Percentiles rank a stretch among this genome's conserved stretches.
phyloP scores from a whole-genome alignment of 768 basidiomycete genomes.

The Suillus brevipes region DNA sequence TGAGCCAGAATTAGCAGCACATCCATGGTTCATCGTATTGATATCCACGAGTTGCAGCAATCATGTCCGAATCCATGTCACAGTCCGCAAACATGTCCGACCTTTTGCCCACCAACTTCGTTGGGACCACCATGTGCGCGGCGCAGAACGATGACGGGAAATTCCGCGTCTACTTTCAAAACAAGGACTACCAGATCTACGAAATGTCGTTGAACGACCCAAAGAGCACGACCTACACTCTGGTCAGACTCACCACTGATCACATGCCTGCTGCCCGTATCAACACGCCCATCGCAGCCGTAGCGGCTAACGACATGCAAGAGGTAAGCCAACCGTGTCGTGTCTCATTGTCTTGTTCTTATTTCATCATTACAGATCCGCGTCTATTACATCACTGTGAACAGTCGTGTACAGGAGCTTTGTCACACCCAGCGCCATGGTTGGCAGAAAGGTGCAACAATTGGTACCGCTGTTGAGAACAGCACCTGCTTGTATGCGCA shows the following conservation, averaged over 20 bases:
- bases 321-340: background rate
- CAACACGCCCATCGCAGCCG: constrained; percentile 1
- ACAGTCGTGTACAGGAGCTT: background rate
- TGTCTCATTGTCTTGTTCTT: background rate
- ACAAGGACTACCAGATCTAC: background rate
- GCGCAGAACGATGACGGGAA: background rate
- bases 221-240: background rate
- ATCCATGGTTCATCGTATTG: background rate
- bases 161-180: background rate
- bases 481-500: background rate
- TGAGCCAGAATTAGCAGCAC: background rate
- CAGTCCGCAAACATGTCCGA: background rate
- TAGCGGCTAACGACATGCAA: background rate
- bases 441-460: background rate
- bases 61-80: background rate
- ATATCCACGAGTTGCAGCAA: background rate
- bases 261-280: background rate
- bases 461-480: background rate
- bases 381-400: background rate
- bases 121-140: background rate
- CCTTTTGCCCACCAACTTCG: background rate
- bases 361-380: background rate
- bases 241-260: background rate
- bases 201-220: background rate
- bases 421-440: background rate